Base-by-base conservation (phyloP, 352 stramenopile species). In the Phytophthora uliginosa region DNA sequence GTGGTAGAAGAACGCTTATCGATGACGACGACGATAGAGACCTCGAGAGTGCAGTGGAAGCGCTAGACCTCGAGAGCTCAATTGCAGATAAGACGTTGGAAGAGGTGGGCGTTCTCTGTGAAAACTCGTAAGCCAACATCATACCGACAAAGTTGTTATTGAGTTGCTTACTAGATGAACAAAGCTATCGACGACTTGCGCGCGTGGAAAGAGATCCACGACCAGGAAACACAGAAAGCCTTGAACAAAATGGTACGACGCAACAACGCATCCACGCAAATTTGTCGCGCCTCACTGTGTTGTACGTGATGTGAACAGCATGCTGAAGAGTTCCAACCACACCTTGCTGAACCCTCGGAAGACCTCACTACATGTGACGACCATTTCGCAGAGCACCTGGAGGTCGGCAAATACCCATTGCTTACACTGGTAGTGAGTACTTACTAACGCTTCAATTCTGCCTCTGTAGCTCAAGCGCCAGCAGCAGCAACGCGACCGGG, bases 1-100 rank as follows among this genome's bases (percentile, higher is more conserved):
- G 34, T n/a, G 38, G 56, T 31, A 28, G 42, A 47, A 76, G 62
- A 59, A 62, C 53, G 12, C 33, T 77, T 13, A 56, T 72, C 10
- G 55, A 79, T 17, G 77, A 84, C 17, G 74, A 88, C 15, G 67
- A 81, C 22, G 79, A 89, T 15, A 38, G 67, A 42, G 77, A 85
- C 31, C 74, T 85, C 12, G 74, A 85, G 34, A 78, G 68, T 28
- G 78, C 74, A 34, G 60, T 85, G 17, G 78, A 84, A 33, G 63
- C 52, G 6, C 48, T 82, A 2, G 79, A 85, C 47, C 18, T 80
- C 0, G 74, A 84, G 38, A 79, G 55, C 7, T 74, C 71, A 1
- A 67, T 67, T 22, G 69, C 57, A 2, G 75, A 85, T 31, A 78
- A 87, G 7, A 84, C 79, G 5, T 51, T 91, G 0, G 62, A 80